Conservation (phyloP, 2,329 filamentous ascomycete genomes). For the Neopestalotiopsis sp. region DNA sequence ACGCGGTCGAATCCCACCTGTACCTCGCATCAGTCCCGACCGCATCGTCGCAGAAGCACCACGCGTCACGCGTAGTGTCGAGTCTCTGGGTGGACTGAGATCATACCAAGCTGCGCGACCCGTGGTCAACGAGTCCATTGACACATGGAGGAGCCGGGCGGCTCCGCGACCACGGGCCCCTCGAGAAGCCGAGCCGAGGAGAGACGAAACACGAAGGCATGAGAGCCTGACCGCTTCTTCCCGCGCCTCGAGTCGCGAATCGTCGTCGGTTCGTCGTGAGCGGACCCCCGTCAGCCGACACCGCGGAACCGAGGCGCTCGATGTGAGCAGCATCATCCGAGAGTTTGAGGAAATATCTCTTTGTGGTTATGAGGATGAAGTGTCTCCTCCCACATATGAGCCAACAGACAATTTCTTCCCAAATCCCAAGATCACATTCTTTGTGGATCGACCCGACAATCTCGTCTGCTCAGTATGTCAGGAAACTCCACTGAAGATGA, state of each 20-base stretch:
- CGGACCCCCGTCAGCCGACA: background rate
- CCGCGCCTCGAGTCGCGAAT: background rate
- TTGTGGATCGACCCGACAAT: slow-evolving; percentile 2
- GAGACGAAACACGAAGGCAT: background rate
- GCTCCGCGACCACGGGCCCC: background rate
- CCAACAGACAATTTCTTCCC: slow-evolving; percentile 1
- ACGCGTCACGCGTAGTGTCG: background rate
- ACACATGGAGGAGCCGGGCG: background rate
- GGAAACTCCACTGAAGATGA: background rate
- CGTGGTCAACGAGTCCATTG: background rate
- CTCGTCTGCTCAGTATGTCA: slow-evolving; percentile 2
- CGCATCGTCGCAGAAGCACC: background rate
- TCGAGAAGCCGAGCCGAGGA: background rate
- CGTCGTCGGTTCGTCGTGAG: background rate
- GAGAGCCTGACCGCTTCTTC: background rate
- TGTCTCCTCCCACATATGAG: background rate
- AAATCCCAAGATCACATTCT: slow-evolving; percentile 9
- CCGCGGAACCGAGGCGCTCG: background rate
- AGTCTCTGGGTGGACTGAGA: background rate
- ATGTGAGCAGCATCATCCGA: background rate
- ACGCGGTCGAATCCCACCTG: background rate
- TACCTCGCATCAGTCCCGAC: background rate
- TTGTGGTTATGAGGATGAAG: background rate
- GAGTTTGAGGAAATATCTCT: background rate
- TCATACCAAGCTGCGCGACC: background rate